These are phyloP conservation scores for Fusarium sp. DNA, from an alignment of 2,329 filamentous ascomycete species.

Conservation along the genomic window DNA sequence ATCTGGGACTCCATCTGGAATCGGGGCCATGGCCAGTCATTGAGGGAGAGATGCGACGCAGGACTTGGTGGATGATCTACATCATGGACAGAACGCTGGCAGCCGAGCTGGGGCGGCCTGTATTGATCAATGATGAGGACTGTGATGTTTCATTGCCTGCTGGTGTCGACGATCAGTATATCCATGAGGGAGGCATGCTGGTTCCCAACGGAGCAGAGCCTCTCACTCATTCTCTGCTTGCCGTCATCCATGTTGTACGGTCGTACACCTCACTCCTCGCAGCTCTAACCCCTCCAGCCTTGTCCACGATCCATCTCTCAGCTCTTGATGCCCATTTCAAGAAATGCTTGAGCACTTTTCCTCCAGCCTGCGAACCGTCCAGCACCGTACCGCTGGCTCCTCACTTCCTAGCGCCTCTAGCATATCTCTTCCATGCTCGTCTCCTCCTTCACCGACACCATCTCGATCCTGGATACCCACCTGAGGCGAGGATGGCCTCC, in stretches of 20 bases:
- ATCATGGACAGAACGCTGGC: conserved; percentile 85
- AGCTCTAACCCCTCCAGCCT: conserved; percentile 73
- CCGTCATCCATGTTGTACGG: conserved; percentile 83
- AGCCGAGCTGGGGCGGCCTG: conserved; percentile 82
- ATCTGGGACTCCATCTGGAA: conserved; percentile 83
- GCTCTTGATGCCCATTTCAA: conserved; percentile 85
- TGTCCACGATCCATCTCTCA: conserved; percentile 75
- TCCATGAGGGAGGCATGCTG: conserved; percentile 67
- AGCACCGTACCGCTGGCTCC: conserved; percentile 77
- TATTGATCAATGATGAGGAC: conserved; percentile 86
- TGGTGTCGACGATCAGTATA: conserved; percentile 82
- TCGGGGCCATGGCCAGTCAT: conserved; percentile 77
- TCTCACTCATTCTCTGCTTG: conserved; percentile 77
- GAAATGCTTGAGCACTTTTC: conserved; percentile 79
- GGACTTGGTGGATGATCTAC: conserved; percentile 96
- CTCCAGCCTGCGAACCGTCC: conserved; percentile 75
- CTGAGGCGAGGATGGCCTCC: conserved; percentile 74
- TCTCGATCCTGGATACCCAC: conserved; percentile 75
- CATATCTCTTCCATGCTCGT: conserved; percentile 84
- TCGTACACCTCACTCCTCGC: conserved; percentile 79
- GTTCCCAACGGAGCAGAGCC: conserved; percentile 63
- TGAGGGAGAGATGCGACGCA: conserved; percentile 85
- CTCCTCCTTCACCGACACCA: conserved; percentile 91
- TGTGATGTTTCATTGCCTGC: conserved; percentile 86
- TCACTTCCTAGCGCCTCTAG: conserved; percentile 77